These are phyloP conservation scores for Mortierella sp. DNA, from an alignment of 371 early-diverging fungal genomes.

Conservation along the genomic window DNA sequence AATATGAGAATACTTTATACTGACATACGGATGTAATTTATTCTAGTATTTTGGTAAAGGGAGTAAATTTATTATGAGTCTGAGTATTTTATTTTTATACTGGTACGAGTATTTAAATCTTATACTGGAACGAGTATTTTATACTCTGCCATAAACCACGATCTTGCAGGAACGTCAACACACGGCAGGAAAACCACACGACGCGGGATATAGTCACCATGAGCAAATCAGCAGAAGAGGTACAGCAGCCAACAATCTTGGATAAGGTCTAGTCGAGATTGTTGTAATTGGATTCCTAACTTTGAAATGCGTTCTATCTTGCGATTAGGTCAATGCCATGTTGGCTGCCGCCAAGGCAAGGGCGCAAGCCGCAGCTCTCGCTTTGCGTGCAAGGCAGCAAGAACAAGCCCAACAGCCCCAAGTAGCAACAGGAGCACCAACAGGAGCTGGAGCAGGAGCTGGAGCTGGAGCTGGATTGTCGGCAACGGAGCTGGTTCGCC, in stretches of 20 bases:
- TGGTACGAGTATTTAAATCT: no score
- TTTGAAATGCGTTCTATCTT: background rate
- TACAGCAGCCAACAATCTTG: background rate
- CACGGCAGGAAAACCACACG: background rate
- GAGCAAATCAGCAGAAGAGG: constrained; percentile 38
- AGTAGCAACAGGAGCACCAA: constrained; percentile 6
- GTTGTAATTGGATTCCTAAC: background rate
- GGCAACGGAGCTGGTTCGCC: constrained; percentile 16
- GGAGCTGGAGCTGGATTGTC: constrained; percentile 15
- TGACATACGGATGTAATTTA: no score
- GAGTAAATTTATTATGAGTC: no score
- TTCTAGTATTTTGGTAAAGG: no score
- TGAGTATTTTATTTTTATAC: no score
- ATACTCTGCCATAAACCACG: background rate
- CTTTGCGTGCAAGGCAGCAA: constrained; percentile 17
- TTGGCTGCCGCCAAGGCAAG: constrained; percentile 35
- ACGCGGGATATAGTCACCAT: constrained; percentile 5
- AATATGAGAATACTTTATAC: no score
- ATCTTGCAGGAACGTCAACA: constrained; percentile 5
- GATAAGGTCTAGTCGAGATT: background rate
- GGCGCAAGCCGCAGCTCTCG: constrained; percentile 22
- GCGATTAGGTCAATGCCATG: constrained; percentile 19
- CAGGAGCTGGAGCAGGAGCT: constrained; percentile 6
- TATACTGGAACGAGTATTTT: no score
- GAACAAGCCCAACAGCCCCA: background rate